Evolutionary conservation across 768 basidiomycete genomes (phyloP), one percentile per base, ranked within the genome.

Genomic region (Mrakia blollopis): DNA sequence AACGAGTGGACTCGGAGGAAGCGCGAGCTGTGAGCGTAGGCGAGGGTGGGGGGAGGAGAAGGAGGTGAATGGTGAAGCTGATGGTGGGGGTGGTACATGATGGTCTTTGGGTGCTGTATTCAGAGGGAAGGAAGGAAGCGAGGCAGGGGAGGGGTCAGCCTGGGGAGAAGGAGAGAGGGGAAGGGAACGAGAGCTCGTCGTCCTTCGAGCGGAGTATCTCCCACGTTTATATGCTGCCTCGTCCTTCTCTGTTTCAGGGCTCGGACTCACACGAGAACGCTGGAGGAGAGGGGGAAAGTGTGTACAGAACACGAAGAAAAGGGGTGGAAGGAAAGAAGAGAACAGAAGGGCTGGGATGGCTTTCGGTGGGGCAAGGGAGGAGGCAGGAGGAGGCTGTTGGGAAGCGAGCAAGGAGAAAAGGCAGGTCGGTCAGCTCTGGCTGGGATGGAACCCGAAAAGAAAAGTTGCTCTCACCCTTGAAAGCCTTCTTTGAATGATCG

Each of bases 1-100:
- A 63, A 77, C 57, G 76, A 77, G 63, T 77, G 70, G 4, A 77
- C n/a, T 25, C 54, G 60, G 70, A 77, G 70, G 71, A 61, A 71
- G 60, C 47, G 60, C 13, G 76, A 77, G 70, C 60, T 60, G 25
- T 72, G 57, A 35, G 69, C 30, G 61, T 77, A 72, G 0, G 76
- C 76, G 1, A 47, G 32, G 5, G 74, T 75, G 9, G 1, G 41
- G n/a, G 28, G 14, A 39, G 41, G 37, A 23, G 37, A 9, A 37
- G 63, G 35, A 16, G n/a, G 30, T 37, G 63, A 37, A n/a, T 1
- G 63, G 25, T 37, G 44, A 44, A 11, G 44, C 11, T 44, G 30
- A 9, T 63, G 61, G 5, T 30, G 25, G 23, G 62, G 28, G 62
- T 30, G 2, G 35, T n/a, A 32, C 62, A 32, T 37, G 62, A 32